Conservation (phyloP, 2,329 filamentous ascomycete genomes). For the Colletotrichum chlorophyti region DNA sequence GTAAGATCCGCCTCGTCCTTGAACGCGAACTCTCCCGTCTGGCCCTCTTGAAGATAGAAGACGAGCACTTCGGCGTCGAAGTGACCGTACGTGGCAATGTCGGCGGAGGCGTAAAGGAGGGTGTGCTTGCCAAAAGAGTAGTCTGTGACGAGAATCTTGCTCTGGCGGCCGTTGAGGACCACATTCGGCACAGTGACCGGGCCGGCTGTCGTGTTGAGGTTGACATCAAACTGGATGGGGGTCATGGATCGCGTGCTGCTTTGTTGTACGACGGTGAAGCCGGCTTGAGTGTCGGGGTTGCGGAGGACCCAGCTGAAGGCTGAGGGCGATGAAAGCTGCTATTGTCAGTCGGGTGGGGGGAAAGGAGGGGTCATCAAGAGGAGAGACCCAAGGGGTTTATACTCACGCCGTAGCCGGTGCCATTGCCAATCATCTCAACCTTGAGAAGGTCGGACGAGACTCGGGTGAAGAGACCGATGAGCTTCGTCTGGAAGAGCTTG, state of each 20-base stretch:
- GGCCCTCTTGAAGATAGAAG: conserved; percentile 66
- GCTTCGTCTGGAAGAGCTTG: conserved; percentile 61
- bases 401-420: conserved; percentile 47
- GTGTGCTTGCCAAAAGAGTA: conserved; percentile 66
- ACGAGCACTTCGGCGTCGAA: conserved; percentile 64
- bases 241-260: conserved; percentile 49
- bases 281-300: conserved; percentile 55
- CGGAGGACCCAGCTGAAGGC: conserved; percentile 59
- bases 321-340: conserved; percentile 35
- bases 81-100: conserved; percentile 71
- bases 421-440: conserved; percentile 61
- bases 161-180: conserved; percentile 67
- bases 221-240: conserved; percentile 53
- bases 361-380: no score
- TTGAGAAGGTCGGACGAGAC: conserved; percentile 57
- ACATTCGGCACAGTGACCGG: conserved; percentile 52
- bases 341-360: no score
- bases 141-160: conserved; percentile 71
- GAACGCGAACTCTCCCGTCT: conserved; percentile 66
- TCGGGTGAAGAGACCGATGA: conserved; percentile 60
- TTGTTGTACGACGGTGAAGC: conserved; percentile 59
- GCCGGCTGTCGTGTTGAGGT: conserved; percentile 54
- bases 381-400: no score
- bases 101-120: conserved; percentile 73
- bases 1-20: conserved; percentile 41